Evolutionary conservation across 176 grass and related monocot species (phyloP).

Genomic region (Coix lacrymajobi): DNA sequence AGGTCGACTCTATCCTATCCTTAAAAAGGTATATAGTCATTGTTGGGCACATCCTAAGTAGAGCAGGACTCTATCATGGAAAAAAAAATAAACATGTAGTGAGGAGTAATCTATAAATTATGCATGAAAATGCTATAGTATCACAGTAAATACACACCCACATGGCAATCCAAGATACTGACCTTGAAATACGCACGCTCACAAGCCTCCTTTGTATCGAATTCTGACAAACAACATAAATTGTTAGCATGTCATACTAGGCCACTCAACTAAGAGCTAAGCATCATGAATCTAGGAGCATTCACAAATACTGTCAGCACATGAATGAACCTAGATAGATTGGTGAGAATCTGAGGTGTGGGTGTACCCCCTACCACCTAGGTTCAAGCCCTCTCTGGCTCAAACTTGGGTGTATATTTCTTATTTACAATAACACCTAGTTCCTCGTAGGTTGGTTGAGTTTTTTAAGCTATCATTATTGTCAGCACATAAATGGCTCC

Average conservation of each 20-base stretch:
- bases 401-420: background rate
- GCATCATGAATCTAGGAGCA: background rate
- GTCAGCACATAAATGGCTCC: background rate
- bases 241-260: conserved; percentile 11
- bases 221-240: conserved; percentile 58
- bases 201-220: conserved; percentile 73
- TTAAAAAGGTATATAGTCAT: background rate
- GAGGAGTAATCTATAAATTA: background rate
- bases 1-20: background rate
- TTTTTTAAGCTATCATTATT: background rate
- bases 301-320: background rate
- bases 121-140: background rate
- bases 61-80: background rate
- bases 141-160: background rate
- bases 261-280: background rate
- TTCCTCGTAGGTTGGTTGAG: background rate
- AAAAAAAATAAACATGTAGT: background rate
- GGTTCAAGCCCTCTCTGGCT: background rate
- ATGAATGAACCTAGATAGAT: background rate
- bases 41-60: background rate
- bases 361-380: background rate
- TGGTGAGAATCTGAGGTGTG: background rate
- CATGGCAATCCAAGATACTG: conserved; percentile 26
- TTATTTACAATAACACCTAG: background rate
- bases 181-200: conserved; percentile 94